These are phyloP conservation scores for Metschnikowia henanensis DNA, from an alignment of 805 yeast genomes.

Conservation along the genomic window DNA sequence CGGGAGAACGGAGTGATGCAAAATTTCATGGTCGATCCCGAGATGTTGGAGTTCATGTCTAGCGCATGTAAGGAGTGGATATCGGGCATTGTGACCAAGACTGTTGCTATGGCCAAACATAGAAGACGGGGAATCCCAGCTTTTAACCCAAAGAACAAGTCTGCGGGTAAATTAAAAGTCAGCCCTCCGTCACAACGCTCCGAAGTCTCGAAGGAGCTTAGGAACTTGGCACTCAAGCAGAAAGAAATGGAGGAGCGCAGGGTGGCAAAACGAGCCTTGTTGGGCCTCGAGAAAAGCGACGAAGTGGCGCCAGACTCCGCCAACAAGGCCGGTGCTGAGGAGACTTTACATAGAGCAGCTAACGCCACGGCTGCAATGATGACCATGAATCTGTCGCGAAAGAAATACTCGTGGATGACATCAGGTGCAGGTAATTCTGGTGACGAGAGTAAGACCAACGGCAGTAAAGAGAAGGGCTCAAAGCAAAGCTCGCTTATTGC, in stretches of 20 bases:
- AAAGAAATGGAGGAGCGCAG: constrained; percentile 83
- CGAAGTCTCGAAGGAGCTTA: constrained; percentile 71
- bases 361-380: constrained; percentile 94
- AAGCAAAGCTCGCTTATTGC: constrained; percentile 52
- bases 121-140: constrained; percentile 55
- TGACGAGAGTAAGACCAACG: constrained; percentile 23
- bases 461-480: constrained; percentile 38
- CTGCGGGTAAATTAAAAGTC: constrained; percentile 23
- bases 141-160: constrained; percentile 22
- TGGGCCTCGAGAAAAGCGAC: constrained; percentile 46
- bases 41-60: constrained; percentile 68
- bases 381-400: constrained; percentile 73
- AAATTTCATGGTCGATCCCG: constrained; percentile 55
- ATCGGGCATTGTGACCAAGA: constrained; percentile 66
- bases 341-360: constrained; percentile 88
- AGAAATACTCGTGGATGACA: constrained; percentile 88
- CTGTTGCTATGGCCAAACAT: constrained; percentile 70
- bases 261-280: constrained; percentile 58
- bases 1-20: constrained; percentile 65
- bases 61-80: constrained; percentile 87
- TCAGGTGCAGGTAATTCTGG: constrained; percentile 24
- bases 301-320: constrained; percentile 21
- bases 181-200: constrained; percentile 48
- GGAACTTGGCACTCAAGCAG: constrained; percentile 74
- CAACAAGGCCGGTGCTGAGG: constrained; percentile 60